Evolutionary conservation across 768 basidiomycete species (phyloP).

Genomic region (Chalciporus chontae): DNA sequence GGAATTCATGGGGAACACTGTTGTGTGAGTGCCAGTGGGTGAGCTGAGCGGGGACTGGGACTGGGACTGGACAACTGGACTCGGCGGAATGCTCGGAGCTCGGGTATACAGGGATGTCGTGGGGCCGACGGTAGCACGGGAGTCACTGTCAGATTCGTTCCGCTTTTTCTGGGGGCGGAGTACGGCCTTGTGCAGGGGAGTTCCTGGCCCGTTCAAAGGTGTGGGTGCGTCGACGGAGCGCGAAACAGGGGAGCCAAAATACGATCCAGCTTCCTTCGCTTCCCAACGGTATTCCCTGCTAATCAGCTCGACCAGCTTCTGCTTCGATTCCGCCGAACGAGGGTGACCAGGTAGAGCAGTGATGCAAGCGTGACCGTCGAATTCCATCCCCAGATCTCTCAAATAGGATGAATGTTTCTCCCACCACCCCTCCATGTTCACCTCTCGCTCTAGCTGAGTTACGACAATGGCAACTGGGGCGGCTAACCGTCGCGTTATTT

Average conservation of each 20-base stretch:
- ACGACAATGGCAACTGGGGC: constrained; percentile 37
- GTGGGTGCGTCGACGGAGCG: no score
- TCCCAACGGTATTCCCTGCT: constrained; percentile 7
- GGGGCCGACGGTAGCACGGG: no score
- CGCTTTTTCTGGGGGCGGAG: no score
- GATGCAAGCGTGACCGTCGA: constrained; percentile 37
- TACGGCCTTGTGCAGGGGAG: no score
- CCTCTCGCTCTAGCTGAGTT: constrained; percentile 32
- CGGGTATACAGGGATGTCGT: no score
- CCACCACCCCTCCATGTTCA: constrained; percentile 32
- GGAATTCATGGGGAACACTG: no score
- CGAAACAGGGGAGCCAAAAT: constrained; percentile 9
- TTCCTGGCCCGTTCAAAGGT: no score
- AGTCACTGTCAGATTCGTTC: no score
- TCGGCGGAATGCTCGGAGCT: no score
- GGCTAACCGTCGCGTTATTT: constrained; percentile 33
- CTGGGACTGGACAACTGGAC: no score
- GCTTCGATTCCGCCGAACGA: constrained; percentile 10
- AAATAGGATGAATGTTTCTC: constrained; percentile 27
- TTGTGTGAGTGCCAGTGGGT: no score
- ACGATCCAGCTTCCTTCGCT: constrained; percentile 1
- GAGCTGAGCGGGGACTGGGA: no score
- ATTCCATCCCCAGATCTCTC: constrained; percentile 24
- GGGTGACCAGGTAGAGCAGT: constrained; percentile 22
- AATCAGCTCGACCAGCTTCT: constrained; percentile 15